Evolutionary conservation across 495 filamentous ascomycete genomes (phyloP), one percentile per base, ranked within the genome.

Genomic region (Ascobolus immersus): DNA sequence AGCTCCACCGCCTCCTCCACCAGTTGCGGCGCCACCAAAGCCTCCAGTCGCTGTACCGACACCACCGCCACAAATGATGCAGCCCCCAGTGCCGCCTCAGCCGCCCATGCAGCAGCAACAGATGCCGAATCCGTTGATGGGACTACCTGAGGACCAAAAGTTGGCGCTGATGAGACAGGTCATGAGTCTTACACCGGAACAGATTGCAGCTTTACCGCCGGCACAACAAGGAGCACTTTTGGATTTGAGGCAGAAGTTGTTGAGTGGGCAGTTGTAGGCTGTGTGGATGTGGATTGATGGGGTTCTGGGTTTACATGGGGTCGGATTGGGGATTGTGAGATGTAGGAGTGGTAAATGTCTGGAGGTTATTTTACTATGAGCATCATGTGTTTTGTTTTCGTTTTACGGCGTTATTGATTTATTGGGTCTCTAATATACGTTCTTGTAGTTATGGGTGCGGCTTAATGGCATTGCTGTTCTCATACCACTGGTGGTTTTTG

Each of bases 161-260:
- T 35, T 39, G 11, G 44, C 44, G 7, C 21, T 50, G 17, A 46
- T 50, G 24, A 42, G 48, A 31, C 48, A 49, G 24, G 47, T 50
- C 3, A 28, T 50, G 38, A 46, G 41, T 10, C 21, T 50, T 37
- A 50, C 47, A 4, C 46, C 42, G 17, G 47, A 50, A 23, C 47
- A 50, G 29, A 49, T 50, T 15, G 42, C 43, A 0, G 39, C 39
- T 3, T 36, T 49, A 28, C 42, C 46, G 15, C 39, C 46, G 4
- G 46, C 49, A 18, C 47, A 50, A 37, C 46, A 49, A 36, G 38
- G 35, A 15, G 46, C 49, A 35, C 49, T 50, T 21, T 34, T 50
- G 39, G 39, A 47, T 28, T 18, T 50, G 28, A 50, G 46, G 29
- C 46, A 45, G 22, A 38, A 44, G 18, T 34, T 49, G 5, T 25